Percentiles rank a stretch among this genome's conserved stretches.
phyloP scores from a whole-genome alignment of 345 rosid species.

The Eucalyptus melliodora region DNA sequence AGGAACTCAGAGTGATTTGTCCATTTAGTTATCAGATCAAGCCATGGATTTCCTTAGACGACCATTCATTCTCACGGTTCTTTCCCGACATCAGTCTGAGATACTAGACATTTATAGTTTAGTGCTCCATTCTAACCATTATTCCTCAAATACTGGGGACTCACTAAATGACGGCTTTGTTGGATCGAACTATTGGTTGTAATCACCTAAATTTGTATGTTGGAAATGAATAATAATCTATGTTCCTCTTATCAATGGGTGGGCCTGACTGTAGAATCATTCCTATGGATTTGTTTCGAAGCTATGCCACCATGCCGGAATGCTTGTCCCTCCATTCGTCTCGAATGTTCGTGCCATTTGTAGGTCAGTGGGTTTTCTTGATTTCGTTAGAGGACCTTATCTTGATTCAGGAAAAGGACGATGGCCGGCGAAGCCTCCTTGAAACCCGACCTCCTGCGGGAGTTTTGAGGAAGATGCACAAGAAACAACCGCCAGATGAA shows the following conservation, averaged over 20 bases:
- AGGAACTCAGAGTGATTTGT: background rate
- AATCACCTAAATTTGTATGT: background rate
- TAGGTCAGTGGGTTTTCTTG: background rate
- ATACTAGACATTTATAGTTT: background rate
- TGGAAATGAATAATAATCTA: background rate
- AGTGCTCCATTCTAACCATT: background rate
- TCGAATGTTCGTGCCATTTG: background rate
- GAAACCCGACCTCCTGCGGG: background rate
- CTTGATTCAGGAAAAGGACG: background rate
- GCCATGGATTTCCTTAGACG: background rate
- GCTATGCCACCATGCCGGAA: background rate
- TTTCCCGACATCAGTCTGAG: background rate
- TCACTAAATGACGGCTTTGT: background rate
- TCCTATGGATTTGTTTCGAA: background rate
- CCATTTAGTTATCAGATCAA: background rate
- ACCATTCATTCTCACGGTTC: background rate
- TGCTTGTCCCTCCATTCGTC: background rate
- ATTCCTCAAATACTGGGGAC: background rate
- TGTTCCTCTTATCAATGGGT: background rate
- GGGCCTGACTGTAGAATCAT: background rate
- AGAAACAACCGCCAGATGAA: background rate
- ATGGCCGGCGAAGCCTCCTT: background rate
- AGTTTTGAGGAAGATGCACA: background rate
- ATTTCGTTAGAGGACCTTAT: background rate
- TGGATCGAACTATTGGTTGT: background rate